Base-by-base conservation (phyloP, 2,329 filamentous ascomycete genomes). In the Phialophora tarda region DNA sequence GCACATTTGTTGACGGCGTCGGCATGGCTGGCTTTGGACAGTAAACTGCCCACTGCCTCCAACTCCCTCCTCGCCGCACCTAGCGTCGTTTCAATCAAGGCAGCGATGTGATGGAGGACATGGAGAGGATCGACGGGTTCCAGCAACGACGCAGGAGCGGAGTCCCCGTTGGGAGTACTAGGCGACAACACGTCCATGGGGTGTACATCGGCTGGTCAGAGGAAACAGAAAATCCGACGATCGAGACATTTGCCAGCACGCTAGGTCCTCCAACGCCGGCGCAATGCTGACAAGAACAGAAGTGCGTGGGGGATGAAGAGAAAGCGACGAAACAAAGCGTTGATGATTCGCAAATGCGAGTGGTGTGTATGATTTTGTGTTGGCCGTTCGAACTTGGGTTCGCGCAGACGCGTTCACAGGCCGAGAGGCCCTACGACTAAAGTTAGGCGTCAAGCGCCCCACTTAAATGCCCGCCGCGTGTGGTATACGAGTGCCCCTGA, bases 1-100 rank as follows among this genome's bases (percentile, higher is more conserved):
- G 88, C 88, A 79, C 94, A 97, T 81, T 92, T 87, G 76, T 93
- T 89, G 64, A 96, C 81, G 6, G 95, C 97, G 74, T 98, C 94
- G 62, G 84, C 81, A 72, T 92, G 86, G 72, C 85, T 87, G 64
- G 84, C 80, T 74, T 88, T 84, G 65, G 93, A 92, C 69, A 99
- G 84, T 79, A 99, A 83, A 81, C 92, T 97, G 69, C 91, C 93
- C 17, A 88, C 82, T 70, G 87, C 86, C 77, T 94, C 88, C 62
- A 99, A 87, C 76, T 99, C 94, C 69, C 87, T 84, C 75, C 88
- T 88, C 64, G 86, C 86, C 73, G 91, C 90, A 71, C 91, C 91
- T 56, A 94, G 85, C 70, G 90, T 90, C 65, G 91, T 86, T 77
- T 88, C 85, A 72, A 92, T 86, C 65, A 93, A 86, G 66, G 87